phyloP scores from a whole-genome alignment of 2,329 filamentous ascomycete species.

The Aureobasidium sp. region DNA sequence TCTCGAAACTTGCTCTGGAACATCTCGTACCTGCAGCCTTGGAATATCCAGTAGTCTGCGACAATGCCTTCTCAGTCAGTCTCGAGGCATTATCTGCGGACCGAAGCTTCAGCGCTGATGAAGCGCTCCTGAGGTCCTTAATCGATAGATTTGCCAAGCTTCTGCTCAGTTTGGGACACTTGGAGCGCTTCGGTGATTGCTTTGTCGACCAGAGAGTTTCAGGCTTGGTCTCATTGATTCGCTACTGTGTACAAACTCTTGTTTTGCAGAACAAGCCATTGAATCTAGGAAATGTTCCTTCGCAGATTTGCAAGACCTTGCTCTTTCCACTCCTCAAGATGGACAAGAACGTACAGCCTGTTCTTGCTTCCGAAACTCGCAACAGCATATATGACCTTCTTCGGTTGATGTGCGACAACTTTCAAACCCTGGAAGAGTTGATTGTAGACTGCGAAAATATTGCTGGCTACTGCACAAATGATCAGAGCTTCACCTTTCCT shows the following conservation, averaged over 20 bases:
- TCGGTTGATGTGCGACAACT: conserved; percentile 28
- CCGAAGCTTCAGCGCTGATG: neutral
- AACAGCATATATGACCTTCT: conserved; percentile 33
- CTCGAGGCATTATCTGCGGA: neutral
- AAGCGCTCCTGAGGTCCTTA: neutral
- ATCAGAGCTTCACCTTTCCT: neutral
- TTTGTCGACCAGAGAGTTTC: conserved; percentile 15
- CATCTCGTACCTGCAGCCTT: conserved; percentile 21
- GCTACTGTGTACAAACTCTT: conserved; percentile 26
- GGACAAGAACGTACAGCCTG: neutral
- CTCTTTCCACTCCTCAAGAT: conserved; percentile 21
- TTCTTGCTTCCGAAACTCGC: conserved; percentile 30
- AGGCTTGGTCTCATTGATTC: conserved; percentile 35
- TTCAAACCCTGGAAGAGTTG: conserved; percentile 16
- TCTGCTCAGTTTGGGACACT: neutral
- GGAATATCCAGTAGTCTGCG: neutral
- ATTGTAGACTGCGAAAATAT: conserved; percentile 16
- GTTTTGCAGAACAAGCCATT: conserved; percentile 28
- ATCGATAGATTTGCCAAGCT: neutral
- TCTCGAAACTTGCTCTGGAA: conserved; percentile 22
- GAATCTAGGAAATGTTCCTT: conserved; percentile 20
- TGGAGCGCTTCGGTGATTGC: neutral
- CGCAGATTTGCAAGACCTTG: conserved; percentile 21
- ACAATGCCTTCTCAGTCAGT: neutral
- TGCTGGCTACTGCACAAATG: neutral